These are phyloP conservation scores for Brettanomyces naardenensis DNA, from an alignment of 805 yeast species.

Conservation along the genomic window DNA sequence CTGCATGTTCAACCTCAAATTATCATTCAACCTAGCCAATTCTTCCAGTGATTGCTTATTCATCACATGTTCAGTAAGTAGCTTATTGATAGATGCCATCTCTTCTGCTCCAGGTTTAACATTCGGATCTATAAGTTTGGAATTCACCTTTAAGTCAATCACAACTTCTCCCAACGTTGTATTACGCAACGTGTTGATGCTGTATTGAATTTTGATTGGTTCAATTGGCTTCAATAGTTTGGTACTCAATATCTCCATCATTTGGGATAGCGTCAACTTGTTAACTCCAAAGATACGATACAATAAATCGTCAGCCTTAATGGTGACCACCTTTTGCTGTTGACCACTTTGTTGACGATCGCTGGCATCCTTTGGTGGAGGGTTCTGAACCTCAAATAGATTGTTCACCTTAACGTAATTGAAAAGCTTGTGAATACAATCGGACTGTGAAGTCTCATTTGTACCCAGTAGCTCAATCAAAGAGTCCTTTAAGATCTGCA, in stretches of 20 bases:
- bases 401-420: slow-evolving; percentile 29
- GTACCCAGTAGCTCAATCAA: slow-evolving; percentile 68
- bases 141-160: slow-evolving; percentile 60
- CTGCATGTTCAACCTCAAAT: slow-evolving; percentile 39
- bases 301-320: slow-evolving; percentile 37
- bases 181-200: slow-evolving; percentile 67
- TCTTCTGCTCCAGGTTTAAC: slow-evolving; percentile 28
- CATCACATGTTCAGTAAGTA: slow-evolving; percentile 35
- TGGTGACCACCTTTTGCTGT: slow-evolving; percentile 19
- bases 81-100: slow-evolving; percentile 32
- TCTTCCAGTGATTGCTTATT: slow-evolving; percentile 35
- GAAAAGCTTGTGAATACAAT: slow-evolving; percentile 41
- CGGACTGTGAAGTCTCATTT: slow-evolving; percentile 78
- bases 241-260: slow-evolving; percentile 58
- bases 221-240: slow-evolving; percentile 68
- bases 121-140: slow-evolving; percentile 29
- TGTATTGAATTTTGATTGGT: slow-evolving; percentile 73
- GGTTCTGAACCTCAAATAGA: slow-evolving; percentile 26
- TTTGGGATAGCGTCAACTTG: slow-evolving; percentile 59
- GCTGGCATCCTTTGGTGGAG: slow-evolving; percentile 8
- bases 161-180: slow-evolving; percentile 75
- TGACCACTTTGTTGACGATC: slow-evolving; percentile 10
- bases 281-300: slow-evolving; percentile 38
- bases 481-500: slow-evolving; percentile 52
- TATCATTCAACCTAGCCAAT: slow-evolving; percentile 26